Conservation (phyloP, 2,329 filamentous ascomycete genomes). For the Pestalotiopsis sp. region DNA sequence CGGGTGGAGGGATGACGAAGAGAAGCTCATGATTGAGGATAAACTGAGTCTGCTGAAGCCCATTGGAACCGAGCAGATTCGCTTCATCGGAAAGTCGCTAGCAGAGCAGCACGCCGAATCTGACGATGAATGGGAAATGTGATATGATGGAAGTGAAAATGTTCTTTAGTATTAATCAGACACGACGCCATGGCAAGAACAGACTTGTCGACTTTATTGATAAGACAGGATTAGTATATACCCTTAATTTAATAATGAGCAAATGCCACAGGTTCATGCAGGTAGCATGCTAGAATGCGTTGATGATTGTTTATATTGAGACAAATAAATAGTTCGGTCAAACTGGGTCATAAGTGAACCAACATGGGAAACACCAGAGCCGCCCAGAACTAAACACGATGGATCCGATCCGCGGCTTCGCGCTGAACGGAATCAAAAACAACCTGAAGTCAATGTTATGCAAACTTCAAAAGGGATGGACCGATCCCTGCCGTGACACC, state of each 20-base stretch:
- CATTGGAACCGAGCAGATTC: neutral
- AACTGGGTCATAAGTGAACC: neutral
- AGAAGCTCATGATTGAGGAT: neutral
- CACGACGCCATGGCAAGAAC: too few species aligned
- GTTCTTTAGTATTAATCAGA: neutral
- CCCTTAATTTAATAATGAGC: too few species aligned
- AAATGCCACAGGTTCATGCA: too few species aligned
- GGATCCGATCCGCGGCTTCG: neutral
- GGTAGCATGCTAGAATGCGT: neutral
- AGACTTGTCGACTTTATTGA: too few species aligned
- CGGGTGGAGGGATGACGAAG: neutral
- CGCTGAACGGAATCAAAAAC: neutral
- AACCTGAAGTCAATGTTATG: constrained; percentile 11
- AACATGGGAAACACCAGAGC: neutral
- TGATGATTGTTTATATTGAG: neutral
- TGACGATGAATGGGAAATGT: too few species aligned
- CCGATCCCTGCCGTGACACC: constrained; percentile 1
- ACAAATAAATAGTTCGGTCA: neutral
- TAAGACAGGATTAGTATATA: too few species aligned
- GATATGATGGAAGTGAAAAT: neutral
- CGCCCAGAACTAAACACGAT: neutral
- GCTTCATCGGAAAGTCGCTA: neutral
- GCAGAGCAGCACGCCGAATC: neutral
- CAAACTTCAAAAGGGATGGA: constrained; percentile 13
- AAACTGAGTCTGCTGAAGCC: neutral